These are phyloP conservation scores for Tolypocladium tundrense DNA, from an alignment of 2,329 filamentous ascomycete species.

Conservation along the genomic window DNA sequence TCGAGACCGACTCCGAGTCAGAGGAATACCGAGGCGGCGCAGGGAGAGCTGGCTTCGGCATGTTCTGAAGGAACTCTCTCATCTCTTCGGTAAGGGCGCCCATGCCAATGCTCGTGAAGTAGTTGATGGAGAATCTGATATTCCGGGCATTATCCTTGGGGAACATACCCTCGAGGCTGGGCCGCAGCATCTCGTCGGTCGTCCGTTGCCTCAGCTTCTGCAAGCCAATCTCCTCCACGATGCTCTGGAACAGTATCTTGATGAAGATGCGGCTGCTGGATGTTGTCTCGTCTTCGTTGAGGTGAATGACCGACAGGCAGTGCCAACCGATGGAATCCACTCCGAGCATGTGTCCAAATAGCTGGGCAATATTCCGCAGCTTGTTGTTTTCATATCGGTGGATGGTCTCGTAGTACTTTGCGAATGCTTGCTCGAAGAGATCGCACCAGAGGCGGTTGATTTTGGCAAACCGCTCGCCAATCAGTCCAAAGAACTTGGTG, in stretches of 20 bases:
- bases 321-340: slow-evolving; percentile 91
- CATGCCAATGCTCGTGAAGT: slow-evolving; percentile 97
- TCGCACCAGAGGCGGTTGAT: slow-evolving; percentile 92
- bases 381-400: slow-evolving; percentile 95
- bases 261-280: slow-evolving; percentile 96
- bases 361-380: slow-evolving; percentile 85
- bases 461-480: slow-evolving; percentile 91
- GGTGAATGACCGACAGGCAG: slow-evolving; percentile 68
- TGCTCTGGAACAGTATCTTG: slow-evolving; percentile 93
- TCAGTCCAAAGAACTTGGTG: slow-evolving; percentile 92
- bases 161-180: slow-evolving; percentile 78
- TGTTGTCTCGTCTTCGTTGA: slow-evolving; percentile 96
- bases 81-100: slow-evolving; percentile 89
- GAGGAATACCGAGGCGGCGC: slow-evolving; percentile 53
- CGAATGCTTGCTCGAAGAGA: slow-evolving; percentile 82
- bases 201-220: slow-evolving; percentile 66
- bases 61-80: slow-evolving; percentile 80
- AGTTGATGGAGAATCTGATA: slow-evolving; percentile 96
- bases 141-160: slow-evolving; percentile 82
- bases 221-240: slow-evolving; percentile 79
- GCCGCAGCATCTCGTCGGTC: slow-evolving; percentile 66
- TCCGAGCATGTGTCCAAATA: slow-evolving; percentile 86
- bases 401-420: slow-evolving; percentile 93
- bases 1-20: slow-evolving; percentile 63
- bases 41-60: slow-evolving; percentile 73